A percentile compares a stretch with the other conserved stretches of the same genome.
phyloP scores from a whole-genome alignment of 768 basidiomycete species.

The Hygrophorus pudorinus region DNA sequence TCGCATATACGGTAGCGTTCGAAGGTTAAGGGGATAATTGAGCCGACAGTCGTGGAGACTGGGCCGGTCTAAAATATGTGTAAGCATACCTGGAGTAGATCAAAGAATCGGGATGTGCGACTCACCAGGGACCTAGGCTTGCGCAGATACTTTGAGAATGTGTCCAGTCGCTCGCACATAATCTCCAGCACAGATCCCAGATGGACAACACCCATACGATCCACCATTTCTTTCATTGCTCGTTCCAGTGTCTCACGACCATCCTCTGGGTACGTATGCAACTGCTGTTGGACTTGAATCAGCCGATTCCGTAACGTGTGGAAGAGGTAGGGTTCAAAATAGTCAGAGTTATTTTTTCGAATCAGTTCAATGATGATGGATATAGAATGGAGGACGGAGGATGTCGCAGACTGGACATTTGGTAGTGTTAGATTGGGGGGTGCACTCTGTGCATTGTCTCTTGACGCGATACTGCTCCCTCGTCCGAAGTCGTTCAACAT shows the following conservation, averaged over 20 bases:
- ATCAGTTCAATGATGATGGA: constrained; percentile 90
- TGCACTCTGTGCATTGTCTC: neutral
- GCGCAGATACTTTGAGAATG: constrained; percentile 60
- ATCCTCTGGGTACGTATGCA: constrained; percentile 40
- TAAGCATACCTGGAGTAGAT: constrained; percentile 2
- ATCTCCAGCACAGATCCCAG: constrained; percentile 72
- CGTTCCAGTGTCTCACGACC: constrained; percentile 57
- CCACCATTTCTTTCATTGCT: constrained; percentile 73
- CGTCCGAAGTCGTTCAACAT: constrained; percentile 59
- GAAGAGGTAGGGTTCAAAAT: constrained; percentile 95
- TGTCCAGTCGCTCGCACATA: constrained; percentile 56
- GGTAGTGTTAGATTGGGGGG: constrained; percentile 15
- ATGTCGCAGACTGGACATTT: constrained; percentile 47
- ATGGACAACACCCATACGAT: constrained; percentile 85
- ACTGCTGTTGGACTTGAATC: constrained; percentile 76
- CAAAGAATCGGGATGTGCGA: constrained; percentile 7
- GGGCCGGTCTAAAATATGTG: constrained; percentile 44
- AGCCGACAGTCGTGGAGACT: constrained; percentile 64
- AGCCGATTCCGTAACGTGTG: constrained; percentile 87
- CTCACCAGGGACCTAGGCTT: constrained; percentile 72
- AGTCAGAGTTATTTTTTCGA: constrained; percentile 96
- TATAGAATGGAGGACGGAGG: constrained; percentile 80
- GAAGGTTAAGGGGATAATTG: constrained; percentile 74
- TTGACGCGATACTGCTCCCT: neutral
- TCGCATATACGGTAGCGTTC: constrained; percentile 96